These are phyloP conservation scores for Chenopodium formosanum DNA, from an alignment of 148 eudicot species.

Conservation along the genomic window DNA sequence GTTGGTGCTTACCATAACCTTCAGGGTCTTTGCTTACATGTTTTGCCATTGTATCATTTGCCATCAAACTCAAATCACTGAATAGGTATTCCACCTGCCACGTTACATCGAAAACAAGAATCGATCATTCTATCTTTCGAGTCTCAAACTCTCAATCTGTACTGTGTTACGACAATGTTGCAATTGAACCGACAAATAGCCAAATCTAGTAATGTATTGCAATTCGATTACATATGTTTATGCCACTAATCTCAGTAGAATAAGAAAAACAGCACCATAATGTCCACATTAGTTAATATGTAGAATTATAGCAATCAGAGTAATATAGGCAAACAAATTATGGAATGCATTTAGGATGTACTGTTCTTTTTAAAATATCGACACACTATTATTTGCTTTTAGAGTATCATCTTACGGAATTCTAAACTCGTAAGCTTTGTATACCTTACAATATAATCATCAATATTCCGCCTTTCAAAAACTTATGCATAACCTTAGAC, in stretches of 20 bases:
- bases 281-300: too few relatives aligned
- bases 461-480: too few relatives aligned
- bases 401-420: too few relatives aligned
- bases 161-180: neutral
- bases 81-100: conserved; percentile 83
- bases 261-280: neutral
- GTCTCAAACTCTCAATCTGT: neutral
- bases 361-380: too few relatives aligned
- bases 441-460: too few relatives aligned
- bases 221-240: neutral
- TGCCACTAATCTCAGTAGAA: neutral
- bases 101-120: neutral
- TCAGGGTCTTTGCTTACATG: conserved; percentile 82
- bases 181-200: neutral
- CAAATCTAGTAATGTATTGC: neutral
- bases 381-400: too few relatives aligned
- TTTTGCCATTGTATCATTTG: conserved; percentile 77
- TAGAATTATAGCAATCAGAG: neutral
- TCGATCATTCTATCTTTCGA: neutral
- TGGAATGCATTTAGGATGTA: too few relatives aligned
- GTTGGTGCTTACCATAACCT: conserved; percentile 64
- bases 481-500: too few relatives aligned
- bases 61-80: conserved; percentile 90
- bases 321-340: too few relatives aligned
- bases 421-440: too few relatives aligned